Conservation (phyloP, 768 basidiomycete genomes). For the Suillus bovinus region DNA sequence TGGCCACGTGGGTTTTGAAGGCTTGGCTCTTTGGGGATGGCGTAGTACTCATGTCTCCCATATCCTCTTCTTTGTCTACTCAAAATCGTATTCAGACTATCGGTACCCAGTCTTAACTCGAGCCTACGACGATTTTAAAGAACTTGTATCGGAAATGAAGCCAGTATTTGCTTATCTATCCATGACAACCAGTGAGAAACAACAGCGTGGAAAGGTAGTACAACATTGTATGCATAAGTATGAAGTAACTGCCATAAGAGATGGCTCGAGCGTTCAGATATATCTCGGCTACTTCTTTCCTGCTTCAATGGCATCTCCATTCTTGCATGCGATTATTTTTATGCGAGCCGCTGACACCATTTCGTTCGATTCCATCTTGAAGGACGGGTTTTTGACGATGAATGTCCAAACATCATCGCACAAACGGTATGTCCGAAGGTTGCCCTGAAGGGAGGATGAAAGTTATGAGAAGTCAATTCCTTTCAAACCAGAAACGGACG, state of each 20-base stretch:
- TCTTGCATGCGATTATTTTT: slow-evolving; percentile 99
- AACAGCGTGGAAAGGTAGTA: slow-evolving; percentile 19
- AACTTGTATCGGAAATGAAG: background rate
- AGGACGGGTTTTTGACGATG: slow-evolving; percentile 87
- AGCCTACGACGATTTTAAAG: background rate
- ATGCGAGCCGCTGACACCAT: slow-evolving; percentile 73
- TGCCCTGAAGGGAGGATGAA: slow-evolving; percentile 54
- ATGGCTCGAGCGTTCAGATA: background rate
- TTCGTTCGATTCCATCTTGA: slow-evolving; percentile 95
- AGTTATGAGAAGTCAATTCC: slow-evolving; percentile 4
- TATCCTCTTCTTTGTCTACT: background rate
- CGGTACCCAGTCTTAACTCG: background rate
- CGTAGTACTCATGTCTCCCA: background rate
- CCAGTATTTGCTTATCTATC: slow-evolving; percentile 1
- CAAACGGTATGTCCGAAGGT: slow-evolving; percentile 87
- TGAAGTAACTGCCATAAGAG: slow-evolving; percentile 9
- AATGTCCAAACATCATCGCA: slow-evolving; percentile 99
- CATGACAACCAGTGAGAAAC: background rate
- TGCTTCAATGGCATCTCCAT: slow-evolving; percentile 83
- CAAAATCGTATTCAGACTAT: background rate
- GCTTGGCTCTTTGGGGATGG: slow-evolving; percentile 4
- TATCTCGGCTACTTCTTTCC: slow-evolving; percentile 56
- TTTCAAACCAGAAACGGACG: slow-evolving; percentile 17
- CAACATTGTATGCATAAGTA: slow-evolving; percentile 28
- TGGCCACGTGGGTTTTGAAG: slow-evolving; percentile 23